Evolutionary conservation across 2,329 filamentous ascomycete species (phyloP).

Genomic region (Fusarium kyushuense): DNA sequence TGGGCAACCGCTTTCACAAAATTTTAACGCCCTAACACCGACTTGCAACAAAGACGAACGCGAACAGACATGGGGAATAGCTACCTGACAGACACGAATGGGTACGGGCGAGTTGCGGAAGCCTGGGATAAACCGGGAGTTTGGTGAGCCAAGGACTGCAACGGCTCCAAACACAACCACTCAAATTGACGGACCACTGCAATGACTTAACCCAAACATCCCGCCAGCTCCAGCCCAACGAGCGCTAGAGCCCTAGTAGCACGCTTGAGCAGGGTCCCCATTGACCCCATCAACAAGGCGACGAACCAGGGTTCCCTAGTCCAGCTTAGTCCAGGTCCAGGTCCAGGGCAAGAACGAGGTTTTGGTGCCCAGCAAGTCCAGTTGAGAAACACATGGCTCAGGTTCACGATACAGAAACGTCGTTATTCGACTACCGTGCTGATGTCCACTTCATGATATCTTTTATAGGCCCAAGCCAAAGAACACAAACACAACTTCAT

Average conservation of each 20-base stretch:
- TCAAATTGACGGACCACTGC: constrained; percentile 32
- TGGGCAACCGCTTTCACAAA: constrained; percentile 40
- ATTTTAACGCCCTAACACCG: constrained; percentile 38
- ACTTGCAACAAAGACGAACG: constrained; percentile 21
- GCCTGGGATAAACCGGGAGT: constrained; percentile 35
- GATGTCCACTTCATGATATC: constrained; percentile 11
- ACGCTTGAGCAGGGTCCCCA: constrained; percentile 33
- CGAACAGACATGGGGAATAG: constrained; percentile 19
- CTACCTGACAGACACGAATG: constrained; percentile 32
- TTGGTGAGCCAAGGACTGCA: constrained; percentile 33
- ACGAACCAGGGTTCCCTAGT: constrained; percentile 41
- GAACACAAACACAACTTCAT: neutral
- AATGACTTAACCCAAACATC: constrained; percentile 31
- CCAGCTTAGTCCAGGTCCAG: constrained; percentile 8
- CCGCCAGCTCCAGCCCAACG: constrained; percentile 42
- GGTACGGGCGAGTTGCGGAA: constrained; percentile 8
- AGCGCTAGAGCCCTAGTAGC: constrained; percentile 34
- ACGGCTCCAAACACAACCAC: constrained; percentile 22
- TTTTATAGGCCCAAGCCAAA: constrained; percentile 3
- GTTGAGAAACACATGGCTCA: constrained; percentile 21
- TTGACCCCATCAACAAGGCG: constrained; percentile 40
- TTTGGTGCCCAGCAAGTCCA: constrained; percentile 38
- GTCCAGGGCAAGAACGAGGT: constrained; percentile 28
- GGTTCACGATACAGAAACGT: constrained; percentile 14
- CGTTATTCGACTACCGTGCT: neutral